phyloP scores from a whole-genome alignment of 495 filamentous ascomycete genomes.

The Aspergillus heteromorphus region DNA sequence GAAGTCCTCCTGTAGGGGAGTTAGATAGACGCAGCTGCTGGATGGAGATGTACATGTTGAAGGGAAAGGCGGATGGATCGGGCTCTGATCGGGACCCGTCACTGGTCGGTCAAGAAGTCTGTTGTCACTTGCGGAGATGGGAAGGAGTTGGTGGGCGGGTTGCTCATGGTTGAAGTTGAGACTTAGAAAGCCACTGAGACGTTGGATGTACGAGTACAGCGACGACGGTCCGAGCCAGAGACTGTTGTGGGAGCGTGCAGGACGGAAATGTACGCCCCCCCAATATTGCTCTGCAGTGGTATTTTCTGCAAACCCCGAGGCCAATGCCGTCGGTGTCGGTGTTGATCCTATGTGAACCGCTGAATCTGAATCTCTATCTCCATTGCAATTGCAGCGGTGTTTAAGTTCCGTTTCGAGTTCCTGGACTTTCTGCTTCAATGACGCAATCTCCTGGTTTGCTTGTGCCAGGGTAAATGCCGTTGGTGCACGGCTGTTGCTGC shows the following conservation, averaged over 20 bases:
- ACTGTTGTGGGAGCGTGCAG: slow-evolving; percentile 1
- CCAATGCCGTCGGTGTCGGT: not conserved
- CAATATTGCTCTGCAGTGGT: not conserved
- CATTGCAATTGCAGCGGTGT: not conserved
- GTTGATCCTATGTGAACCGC: not conserved
- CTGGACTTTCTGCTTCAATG: slow-evolving; percentile 19
- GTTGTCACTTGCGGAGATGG: slow-evolving; percentile 6
- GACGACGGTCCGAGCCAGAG: slow-evolving; percentile 4
- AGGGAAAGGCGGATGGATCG: not conserved
- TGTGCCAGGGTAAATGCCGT: slow-evolving; percentile 9
- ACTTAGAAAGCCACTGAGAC: slow-evolving; percentile 1
- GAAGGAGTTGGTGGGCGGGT: not conserved
- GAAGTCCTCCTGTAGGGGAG: slow-evolving; percentile 40
- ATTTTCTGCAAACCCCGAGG: not conserved
- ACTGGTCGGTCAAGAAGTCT: not conserved
- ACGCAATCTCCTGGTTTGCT: slow-evolving; percentile 3
- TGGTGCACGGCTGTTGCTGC: slow-evolving; percentile 28
- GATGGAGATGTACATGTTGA: slow-evolving; percentile 21
- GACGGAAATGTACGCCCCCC: slow-evolving; percentile 1
- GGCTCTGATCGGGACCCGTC: slow-evolving; percentile 8
- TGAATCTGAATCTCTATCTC: not conserved
- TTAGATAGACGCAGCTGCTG: slow-evolving; percentile 15
- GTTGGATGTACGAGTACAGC: not conserved
- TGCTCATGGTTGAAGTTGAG: not conserved
- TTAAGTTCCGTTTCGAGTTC: slow-evolving; percentile 34